These are phyloP conservation scores for Trichomonas tenax DNA, from an alignment of 208 protist species.

Conservation along the genomic window DNA sequence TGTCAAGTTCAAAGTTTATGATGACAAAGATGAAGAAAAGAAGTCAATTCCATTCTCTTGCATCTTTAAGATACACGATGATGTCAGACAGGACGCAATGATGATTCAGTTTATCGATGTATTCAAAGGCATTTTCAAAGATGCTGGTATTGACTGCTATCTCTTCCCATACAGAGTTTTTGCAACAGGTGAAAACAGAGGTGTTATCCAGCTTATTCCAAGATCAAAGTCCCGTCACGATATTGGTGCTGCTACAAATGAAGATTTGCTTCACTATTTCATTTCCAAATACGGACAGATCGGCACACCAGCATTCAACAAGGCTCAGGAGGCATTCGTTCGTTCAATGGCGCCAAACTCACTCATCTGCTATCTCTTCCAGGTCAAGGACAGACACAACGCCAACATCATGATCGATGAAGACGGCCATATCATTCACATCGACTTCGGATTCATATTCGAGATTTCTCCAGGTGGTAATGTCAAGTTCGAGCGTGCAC, in stretches of 20 bases:
- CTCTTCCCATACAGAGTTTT: conserved; percentile 74
- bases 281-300: conserved; percentile 65
- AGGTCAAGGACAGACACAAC: conserved; percentile 66
- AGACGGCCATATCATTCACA: conserved; percentile 74
- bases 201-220: conserved; percentile 71
- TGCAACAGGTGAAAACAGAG: conserved; percentile 46
- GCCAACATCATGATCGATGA: conserved; percentile 62
- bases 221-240: conserved; percentile 61
- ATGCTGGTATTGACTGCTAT: conserved; percentile 57
- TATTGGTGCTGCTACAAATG: conserved; percentile 54
- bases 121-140: conserved; percentile 59
- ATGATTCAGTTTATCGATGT: conserved; percentile 69
- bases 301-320: conserved; percentile 56
- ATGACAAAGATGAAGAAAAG: not conserved
- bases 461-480: conserved; percentile 71
- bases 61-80: conserved; percentile 81
- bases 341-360: conserved; percentile 55
- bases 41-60: conserved; percentile 2
- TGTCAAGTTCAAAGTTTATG: conserved; percentile 23
- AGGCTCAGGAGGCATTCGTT: conserved; percentile 59
- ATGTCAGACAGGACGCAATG: conserved; percentile 73
- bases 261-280: conserved; percentile 60
- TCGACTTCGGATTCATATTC: conserved; percentile 91
- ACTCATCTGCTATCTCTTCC: conserved; percentile 50
- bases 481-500: conserved; percentile 49